Conservation (phyloP, 2,329 filamentous ascomycete genomes). For the Colletotrichum liaoningense region DNA sequence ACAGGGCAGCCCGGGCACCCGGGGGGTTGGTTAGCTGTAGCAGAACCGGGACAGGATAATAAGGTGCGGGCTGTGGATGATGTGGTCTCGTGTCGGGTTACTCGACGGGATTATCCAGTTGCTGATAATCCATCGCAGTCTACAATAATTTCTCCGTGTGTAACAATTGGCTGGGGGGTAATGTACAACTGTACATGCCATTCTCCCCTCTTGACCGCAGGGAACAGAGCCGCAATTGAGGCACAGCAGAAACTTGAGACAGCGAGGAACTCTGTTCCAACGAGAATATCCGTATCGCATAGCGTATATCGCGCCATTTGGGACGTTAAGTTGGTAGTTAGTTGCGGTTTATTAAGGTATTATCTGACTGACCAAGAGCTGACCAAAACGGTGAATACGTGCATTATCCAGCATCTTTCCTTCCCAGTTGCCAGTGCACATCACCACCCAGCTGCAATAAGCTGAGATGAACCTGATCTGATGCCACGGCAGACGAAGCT, state of each 20-base stretch:
- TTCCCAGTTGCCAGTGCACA: background rate
- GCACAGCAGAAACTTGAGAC: constrained; percentile 3
- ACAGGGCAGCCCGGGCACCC: constrained; percentile 23
- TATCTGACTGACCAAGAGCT: too few relatives aligned
- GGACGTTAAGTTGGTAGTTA: background rate
- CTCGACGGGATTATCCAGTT: background rate
- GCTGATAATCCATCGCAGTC: constrained; percentile 5
- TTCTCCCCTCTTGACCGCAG: background rate
- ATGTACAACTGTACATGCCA: background rate
- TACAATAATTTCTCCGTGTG: background rate
- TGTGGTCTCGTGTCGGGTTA: background rate
- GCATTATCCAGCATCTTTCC: background rate
- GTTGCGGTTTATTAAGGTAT: background rate
- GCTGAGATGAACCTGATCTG: constrained; percentile 34
- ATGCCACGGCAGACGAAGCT: background rate
- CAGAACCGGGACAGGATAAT: constrained; percentile 5
- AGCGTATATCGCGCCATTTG: background rate
- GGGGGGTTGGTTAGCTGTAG: constrained; percentile 26
- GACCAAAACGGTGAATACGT: background rate
- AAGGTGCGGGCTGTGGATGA: background rate
- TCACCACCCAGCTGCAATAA: constrained; percentile 1
- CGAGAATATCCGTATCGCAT: background rate
- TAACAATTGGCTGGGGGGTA: background rate
- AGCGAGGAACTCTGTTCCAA: background rate
- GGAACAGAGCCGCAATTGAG: constrained; percentile 13